Evolutionary conservation across 2,329 filamentous ascomycete species (phyloP).

Genomic region (Aspergillus viridinutans): DNA sequence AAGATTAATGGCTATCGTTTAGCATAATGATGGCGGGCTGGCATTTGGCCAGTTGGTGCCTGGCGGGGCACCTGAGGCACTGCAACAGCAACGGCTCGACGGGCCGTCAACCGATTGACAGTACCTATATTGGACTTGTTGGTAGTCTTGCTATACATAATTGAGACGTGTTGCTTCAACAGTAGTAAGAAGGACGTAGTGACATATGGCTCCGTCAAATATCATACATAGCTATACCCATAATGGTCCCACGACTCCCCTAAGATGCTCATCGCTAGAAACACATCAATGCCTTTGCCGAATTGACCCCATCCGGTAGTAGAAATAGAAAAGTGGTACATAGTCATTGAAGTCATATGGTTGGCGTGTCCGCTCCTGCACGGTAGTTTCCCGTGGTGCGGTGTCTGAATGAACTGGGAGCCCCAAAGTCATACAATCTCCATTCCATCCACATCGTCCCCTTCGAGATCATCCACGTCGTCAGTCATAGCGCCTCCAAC

Average conservation of each 20-base stretch:
- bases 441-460: constrained; percentile 46
- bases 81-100: constrained; percentile 10
- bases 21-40: no score
- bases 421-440: constrained; percentile 34
- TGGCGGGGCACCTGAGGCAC: background rate
- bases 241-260: background rate
- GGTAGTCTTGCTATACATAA: background rate
- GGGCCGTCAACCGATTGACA: constrained; percentile 11
- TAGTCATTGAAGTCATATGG: background rate
- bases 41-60: background rate
- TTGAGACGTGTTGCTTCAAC: background rate
- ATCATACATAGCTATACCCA: background rate
- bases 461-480: constrained; percentile 41
- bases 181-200: background rate
- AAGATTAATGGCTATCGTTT: background rate
- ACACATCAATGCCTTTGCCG: background rate
- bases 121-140: background rate
- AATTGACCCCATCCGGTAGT: background rate
- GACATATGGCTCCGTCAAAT: background rate
- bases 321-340: background rate
- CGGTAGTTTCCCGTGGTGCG: background rate
- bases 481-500: constrained; percentile 26
- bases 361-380: background rate
- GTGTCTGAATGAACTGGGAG: background rate
- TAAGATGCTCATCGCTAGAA: background rate